Percentiles rank a stretch among this genome's conserved stretches.
phyloP scores from a whole-genome alignment of 768 basidiomycete species.

The Lentinula sp. region DNA sequence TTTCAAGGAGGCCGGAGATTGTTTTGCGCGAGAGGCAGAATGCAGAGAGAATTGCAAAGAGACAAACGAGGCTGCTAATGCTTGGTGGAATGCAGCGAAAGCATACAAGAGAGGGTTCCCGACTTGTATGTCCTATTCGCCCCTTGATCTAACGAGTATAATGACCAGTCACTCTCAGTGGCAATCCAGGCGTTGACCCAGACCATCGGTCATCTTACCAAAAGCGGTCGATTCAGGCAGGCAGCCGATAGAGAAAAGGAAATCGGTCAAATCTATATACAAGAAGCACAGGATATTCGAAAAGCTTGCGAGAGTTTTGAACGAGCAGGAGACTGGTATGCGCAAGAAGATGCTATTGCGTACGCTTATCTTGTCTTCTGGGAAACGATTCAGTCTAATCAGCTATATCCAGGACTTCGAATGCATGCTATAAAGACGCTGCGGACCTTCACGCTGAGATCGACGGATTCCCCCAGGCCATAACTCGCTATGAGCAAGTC shows the following conservation, averaged over 20 bases:
- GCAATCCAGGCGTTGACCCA: constrained; percentile 83
- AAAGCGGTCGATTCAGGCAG: constrained; percentile 88
- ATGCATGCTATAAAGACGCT: constrained; percentile 92
- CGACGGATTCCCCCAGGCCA: constrained; percentile 79
- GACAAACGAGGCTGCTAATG: constrained; percentile 91
- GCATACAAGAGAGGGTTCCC: constrained; percentile 87
- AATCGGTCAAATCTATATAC: constrained; percentile 90
- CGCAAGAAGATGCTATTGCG: constrained; percentile 96
- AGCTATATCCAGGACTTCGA: constrained; percentile 67
- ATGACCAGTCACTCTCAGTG: constrained; percentile 41
- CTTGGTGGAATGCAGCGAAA: constrained; percentile 98
- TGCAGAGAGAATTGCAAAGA: constrained; percentile 88
- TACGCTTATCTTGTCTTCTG: constrained; percentile 33
- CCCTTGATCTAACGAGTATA: constrained; percentile 1
- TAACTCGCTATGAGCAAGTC: constrained; percentile 85
- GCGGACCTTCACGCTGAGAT: constrained; percentile 92
- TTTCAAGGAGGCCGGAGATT: constrained; percentile 89
- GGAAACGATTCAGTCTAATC: not conserved
- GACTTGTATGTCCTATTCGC: constrained; percentile 52
- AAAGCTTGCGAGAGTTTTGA: constrained; percentile 90
- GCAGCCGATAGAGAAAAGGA: constrained; percentile 98
- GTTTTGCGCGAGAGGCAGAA: constrained; percentile 90
- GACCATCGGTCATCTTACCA: constrained; percentile 77
- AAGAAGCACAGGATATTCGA: constrained; percentile 70
- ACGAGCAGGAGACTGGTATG: constrained; percentile 94